phyloP scores from a whole-genome alignment of 2,329 filamentous ascomycete genomes.

The Anthostomella pinea region DNA sequence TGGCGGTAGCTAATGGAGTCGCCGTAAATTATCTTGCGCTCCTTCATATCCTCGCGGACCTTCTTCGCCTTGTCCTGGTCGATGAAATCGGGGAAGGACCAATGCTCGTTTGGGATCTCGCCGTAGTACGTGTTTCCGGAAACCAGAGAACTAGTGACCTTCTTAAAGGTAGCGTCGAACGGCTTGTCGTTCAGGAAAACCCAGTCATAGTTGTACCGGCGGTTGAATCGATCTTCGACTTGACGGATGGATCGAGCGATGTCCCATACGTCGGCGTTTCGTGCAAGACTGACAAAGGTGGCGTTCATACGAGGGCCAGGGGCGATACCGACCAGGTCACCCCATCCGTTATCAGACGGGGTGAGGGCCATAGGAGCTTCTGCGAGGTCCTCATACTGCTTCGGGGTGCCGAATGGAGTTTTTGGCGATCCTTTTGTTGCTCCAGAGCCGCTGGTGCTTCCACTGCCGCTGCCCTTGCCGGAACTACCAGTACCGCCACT shows the following conservation, averaged over 20 bases:
- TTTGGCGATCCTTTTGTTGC: constrained; percentile 27
- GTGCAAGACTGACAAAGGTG: constrained; percentile 92
- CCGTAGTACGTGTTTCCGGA: constrained; percentile 92
- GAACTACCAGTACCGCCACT: constrained; percentile 13
- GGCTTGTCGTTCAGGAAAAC: constrained; percentile 97
- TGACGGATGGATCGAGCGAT: constrained; percentile 94
- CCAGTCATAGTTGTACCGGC: constrained; percentile 97
- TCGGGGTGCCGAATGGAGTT: constrained; percentile 24
- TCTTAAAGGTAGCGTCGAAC: constrained; percentile 91
- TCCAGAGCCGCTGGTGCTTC: constrained; percentile 23
- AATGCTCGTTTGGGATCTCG: constrained; percentile 85
- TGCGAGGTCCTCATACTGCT: constrained; percentile 36
- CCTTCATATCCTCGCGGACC: constrained; percentile 90
- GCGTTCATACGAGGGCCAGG: constrained; percentile 84
- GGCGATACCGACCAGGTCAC: constrained; percentile 50
- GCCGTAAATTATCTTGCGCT: constrained; percentile 96
- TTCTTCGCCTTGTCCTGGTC: constrained; percentile 90
- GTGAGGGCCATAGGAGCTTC: constrained; percentile 51
- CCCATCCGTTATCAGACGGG: constrained; percentile 52
- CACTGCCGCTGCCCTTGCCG: constrained; percentile 19
- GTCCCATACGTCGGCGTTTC: constrained; percentile 94
- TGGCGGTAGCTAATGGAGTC: constrained; percentile 96
- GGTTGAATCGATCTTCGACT: constrained; percentile 97
- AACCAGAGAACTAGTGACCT: constrained; percentile 82
- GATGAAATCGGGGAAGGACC: constrained; percentile 95